Base-by-base conservation (phyloP, 129 eudicot genomes). In the Silybum marianum region DNA sequence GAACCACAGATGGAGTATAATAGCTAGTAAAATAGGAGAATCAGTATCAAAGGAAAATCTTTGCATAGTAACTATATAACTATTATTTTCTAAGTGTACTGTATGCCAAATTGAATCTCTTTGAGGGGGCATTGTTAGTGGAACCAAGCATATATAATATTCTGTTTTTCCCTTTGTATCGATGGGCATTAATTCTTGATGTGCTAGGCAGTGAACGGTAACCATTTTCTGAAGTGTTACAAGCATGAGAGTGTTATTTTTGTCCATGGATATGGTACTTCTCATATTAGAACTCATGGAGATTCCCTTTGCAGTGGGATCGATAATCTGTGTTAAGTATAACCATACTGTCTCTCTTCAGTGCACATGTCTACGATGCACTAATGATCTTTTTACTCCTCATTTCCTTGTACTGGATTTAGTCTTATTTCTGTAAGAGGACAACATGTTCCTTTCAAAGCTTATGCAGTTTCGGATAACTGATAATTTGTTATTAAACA, bases 1-100 rank as follows among this genome's bases (percentile, higher is more conserved):
- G 85, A 84, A 76, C 88, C 86, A 84, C 79, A 77, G 40, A 81
- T 11, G 58, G 73, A 66, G 78, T 42, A 67, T 66, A 82, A 75
- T 78, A 84, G 42, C 34, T 16, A 44, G 34, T 75, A 83, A 78
- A 78, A 48, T 73, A 58, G 58, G 85, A 84, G 85, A 78, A 87
- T 86, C 74, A 26, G 85, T 75, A 84, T 71, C 77, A 69, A 62
- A 71, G 68, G 12, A 25, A 80, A 73, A 72, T 63, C 44, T 51
- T 51, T 38, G 14, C 7, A 1, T 40, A 13, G n/a, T 72, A 19
- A 72, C 51, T 3, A 1, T 72, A 3, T 38, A 3, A 3, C 13
- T 38, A 14, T 19, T 60, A 76, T 60, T 32, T 9, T 32, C n/a
- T 14, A 75, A 54, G 79, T 75, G 24, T 39, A 21, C 6, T 72